Conservation (phyloP, 2,329 filamentous ascomycete species). For the Bertia moriformis region DNA sequence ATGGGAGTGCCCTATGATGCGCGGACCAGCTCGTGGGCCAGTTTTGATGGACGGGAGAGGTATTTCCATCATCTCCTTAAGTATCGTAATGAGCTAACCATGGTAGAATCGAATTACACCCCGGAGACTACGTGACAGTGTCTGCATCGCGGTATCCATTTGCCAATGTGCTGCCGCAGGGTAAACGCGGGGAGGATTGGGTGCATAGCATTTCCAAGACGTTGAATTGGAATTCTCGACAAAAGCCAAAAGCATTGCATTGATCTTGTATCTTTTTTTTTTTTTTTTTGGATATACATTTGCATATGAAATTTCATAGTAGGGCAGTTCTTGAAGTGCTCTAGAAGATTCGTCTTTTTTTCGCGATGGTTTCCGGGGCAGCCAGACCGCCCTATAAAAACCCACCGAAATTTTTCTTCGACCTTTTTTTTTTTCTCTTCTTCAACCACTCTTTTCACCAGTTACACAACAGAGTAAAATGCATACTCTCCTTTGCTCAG, state of each 20-base stretch:
- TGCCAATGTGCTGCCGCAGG: constrained; percentile 28
- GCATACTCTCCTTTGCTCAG: constrained; percentile 3
- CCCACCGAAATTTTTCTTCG: constrained; percentile 11
- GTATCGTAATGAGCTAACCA: too few relatives aligned
- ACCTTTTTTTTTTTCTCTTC: constrained; percentile 6
- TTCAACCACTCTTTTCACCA: constrained; percentile 3
- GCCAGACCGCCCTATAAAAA: constrained; percentile 16
- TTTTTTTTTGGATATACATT: too few relatives aligned
- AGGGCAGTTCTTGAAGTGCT: constrained; percentile 6
- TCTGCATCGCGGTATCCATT: constrained; percentile 33
- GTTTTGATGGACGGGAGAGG: constrained; percentile 54
- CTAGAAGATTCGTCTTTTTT: constrained; percentile 14
- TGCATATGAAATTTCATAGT: too few relatives aligned
- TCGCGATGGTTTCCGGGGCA: constrained; percentile 14
- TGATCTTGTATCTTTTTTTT: background rate
- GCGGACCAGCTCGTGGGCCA: constrained; percentile 56
- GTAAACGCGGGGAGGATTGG: constrained; percentile 28
- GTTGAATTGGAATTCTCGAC: constrained; percentile 31
- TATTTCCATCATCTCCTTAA: too few relatives aligned
- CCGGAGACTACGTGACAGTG: constrained; percentile 35
- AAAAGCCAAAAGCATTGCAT: constrained; percentile 28
- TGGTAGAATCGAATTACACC: constrained; percentile 26
- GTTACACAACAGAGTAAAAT: too few relatives aligned
- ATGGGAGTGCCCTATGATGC: constrained; percentile 61
- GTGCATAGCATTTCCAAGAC: constrained; percentile 31